phyloP scores from a whole-genome alignment of 2,329 filamentous ascomycete genomes.

The Drechslerella coelobrocha region DNA sequence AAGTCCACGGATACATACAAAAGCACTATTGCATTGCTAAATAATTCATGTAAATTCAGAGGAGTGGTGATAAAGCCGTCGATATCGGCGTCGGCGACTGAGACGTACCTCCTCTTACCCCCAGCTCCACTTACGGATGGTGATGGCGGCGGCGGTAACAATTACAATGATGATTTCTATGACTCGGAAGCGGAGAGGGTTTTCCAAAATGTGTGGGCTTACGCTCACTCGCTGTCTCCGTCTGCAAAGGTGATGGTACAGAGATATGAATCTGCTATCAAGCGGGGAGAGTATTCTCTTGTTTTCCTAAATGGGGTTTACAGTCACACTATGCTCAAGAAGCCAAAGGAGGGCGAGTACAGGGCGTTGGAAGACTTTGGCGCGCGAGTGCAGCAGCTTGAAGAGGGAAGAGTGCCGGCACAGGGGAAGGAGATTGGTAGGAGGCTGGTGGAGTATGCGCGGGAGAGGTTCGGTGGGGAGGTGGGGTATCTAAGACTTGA shows the following conservation, averaged over 20 bases:
- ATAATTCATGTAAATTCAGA: too few species aligned
- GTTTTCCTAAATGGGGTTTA: slow-evolving; percentile 29
- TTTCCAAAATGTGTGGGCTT: slow-evolving; percentile 12
- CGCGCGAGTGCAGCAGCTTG: neutral
- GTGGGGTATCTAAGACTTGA: slow-evolving; percentile 32
- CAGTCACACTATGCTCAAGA: slow-evolving; percentile 42
- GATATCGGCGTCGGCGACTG: slow-evolving; percentile 25
- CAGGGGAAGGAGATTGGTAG: slow-evolving; percentile 15
- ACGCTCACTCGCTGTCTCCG: slow-evolving; percentile 4
- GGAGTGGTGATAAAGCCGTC: slow-evolving; percentile 32
- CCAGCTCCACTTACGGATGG: too few species aligned
- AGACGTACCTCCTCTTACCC: slow-evolving; percentile 13
- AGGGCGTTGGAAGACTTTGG: slow-evolving; percentile 17
- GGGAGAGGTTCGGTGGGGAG: slow-evolving; percentile 12
- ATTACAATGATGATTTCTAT: too few species aligned
- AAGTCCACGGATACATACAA: too few species aligned
- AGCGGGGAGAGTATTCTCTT: slow-evolving; percentile 27
- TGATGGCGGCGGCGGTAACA: too few species aligned
- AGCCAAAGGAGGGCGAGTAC: slow-evolving; percentile 8
- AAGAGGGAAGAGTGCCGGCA: slow-evolving; percentile 6
- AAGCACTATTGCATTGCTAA: too few species aligned
- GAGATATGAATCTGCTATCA: slow-evolving; percentile 21
- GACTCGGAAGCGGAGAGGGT: slow-evolving; percentile 8
- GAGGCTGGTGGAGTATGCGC: slow-evolving; percentile 34
- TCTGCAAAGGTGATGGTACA: slow-evolving; percentile 31